Evolutionary conservation across 768 basidiomycete genomes (phyloP), one percentile per base, ranked within the genome.

Genomic region (Cystobasidium tubakii): DNA sequence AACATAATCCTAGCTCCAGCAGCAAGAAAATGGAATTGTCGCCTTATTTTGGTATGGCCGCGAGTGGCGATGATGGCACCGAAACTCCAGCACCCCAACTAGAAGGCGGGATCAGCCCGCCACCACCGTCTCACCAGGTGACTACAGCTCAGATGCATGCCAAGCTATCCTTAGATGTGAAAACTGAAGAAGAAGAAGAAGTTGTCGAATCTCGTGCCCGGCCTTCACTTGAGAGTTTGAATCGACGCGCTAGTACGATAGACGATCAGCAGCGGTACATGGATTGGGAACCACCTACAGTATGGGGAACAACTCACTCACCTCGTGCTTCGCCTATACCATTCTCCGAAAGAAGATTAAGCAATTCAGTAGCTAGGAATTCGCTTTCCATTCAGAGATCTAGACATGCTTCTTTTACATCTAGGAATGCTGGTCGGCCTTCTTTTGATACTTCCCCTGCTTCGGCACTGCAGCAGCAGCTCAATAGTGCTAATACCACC

Each of bases 281-380:
- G 43, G 69, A 71, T 27, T 71, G 69, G 69, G 69, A 31, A 31
- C 10, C 69, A 36, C 69, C 69, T 71, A 23, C 12, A 13, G 50
- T 34, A 60, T 71, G 69, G 69, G 53, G 54, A 29, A 57, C 53
- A 4, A 53, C 54, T 6, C 53, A 23, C 1, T 71, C 69, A 27
- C 69, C 25, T 2, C 33, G 54, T 21, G 55, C 27, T 29, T 57
- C 53, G 2, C 53, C 53, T 12, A 33, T 60, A 1, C 69, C 53
- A n/a, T 71, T 57, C 33, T 55, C 31, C 7, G 69, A 71, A 29
- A 23, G 69, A 13, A 55, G 69, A 33, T 46, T 71, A 15, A 67
- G 66, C 23, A 67, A 46, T 33, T 67, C 66, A 33, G 19, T 67
- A 1, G 39, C 66, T 23, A 23, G 66, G 31, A 46, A 42, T 46